Conservation (phyloP, 1,284 basidiomycete species). For the Leccinum variabile region DNA sequence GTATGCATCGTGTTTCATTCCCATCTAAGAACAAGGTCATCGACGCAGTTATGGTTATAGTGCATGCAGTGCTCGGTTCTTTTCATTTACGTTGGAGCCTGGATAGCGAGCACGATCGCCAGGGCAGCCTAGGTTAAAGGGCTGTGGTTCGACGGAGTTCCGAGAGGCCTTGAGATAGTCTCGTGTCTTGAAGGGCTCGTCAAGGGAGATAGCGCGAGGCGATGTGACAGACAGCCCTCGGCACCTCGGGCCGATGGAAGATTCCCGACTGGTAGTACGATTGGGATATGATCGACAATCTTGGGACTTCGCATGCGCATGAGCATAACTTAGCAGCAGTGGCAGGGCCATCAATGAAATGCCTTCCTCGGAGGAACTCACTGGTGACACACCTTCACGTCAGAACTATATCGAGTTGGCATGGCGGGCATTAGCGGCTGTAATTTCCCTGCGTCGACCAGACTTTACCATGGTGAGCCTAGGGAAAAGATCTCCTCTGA, state of each 20-base stretch:
- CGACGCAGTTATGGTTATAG: background rate
- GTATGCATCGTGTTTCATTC: background rate
- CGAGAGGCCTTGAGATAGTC: background rate
- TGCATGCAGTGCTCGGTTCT: background rate
- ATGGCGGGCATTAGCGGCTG: background rate
- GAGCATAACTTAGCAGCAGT: background rate
- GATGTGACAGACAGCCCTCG: background rate
- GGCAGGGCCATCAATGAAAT: background rate
- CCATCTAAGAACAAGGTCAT: background rate
- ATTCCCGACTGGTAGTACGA: background rate
- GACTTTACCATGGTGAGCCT: background rate
- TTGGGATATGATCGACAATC: background rate
- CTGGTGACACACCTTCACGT: background rate
- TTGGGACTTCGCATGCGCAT: background rate
- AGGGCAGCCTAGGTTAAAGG: background rate
- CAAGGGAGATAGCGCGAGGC: background rate
- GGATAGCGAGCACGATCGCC: background rate
- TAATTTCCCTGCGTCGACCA: background rate
- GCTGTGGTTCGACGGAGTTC: background rate
- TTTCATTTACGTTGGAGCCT: background rate
- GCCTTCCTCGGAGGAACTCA: background rate
- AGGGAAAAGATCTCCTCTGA: background rate
- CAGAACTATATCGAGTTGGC: background rate
- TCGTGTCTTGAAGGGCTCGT: background rate
- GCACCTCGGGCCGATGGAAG: background rate